Evolutionary conservation across 345 rosid genomes (phyloP).

Genomic region (Eucalyptus decipiens): DNA sequence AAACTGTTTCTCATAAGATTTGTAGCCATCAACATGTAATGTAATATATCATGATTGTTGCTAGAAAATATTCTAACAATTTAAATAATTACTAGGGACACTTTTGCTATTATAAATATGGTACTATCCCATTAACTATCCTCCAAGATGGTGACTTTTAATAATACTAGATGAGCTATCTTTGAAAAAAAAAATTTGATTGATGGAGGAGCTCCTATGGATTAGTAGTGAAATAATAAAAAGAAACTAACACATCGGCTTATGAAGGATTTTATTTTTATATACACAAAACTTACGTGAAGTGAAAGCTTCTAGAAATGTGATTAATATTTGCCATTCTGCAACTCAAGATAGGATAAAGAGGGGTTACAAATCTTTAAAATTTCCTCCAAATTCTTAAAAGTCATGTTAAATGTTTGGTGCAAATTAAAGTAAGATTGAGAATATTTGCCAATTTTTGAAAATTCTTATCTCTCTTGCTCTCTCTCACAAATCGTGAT

Average conservation of each 20-base stretch:
- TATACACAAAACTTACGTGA: no score
- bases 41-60: neutral
- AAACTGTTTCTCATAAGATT: neutral
- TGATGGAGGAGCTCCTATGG: neutral
- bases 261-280: no score
- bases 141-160: neutral
- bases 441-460: no score
- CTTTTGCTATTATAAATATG: neutral
- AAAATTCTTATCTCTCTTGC: no score
- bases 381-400: no score
- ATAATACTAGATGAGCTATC: neutral
- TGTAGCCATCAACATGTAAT: neutral
- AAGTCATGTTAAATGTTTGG: no score
- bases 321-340: neutral
- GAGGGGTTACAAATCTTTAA: no score
- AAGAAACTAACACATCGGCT: neutral
- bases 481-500: no score
- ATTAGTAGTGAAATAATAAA: neutral
- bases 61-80: neutral
- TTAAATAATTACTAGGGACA: neutral
- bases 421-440: no score
- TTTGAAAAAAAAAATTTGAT: no score
- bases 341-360: no score
- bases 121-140: neutral
- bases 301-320: neutral